These are phyloP conservation scores for Arthrobotrys entomopaga DNA, from an alignment of 2,329 filamentous ascomycete species.

Conservation along the genomic window DNA sequence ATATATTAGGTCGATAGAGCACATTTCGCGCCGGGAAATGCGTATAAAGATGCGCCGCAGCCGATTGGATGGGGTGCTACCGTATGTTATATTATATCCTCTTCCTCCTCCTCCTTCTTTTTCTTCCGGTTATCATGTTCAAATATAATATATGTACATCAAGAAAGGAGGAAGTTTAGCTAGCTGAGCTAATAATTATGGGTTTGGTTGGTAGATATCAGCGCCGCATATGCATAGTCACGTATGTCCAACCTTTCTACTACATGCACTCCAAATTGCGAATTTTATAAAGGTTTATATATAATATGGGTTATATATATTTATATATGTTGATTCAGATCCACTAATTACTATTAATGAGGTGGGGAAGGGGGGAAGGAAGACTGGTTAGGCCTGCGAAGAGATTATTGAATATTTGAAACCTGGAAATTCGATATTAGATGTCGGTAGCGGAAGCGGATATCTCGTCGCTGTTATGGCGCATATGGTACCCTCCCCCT, in stretches of 20 bases:
- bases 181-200: background rate
- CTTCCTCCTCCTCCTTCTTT: slow-evolving; percentile 62
- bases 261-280: background rate
- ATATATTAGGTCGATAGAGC: slow-evolving; percentile 79
- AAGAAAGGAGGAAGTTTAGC: background rate
- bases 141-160: background rate
- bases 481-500: slow-evolving; percentile 69
- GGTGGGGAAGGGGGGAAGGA: no score
- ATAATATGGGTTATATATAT: no score
- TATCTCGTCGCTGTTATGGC: slow-evolving; percentile 91
- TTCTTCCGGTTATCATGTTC: no score
- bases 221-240: slow-evolving; percentile 59
- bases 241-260: slow-evolving; percentile 18
- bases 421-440: slow-evolving; percentile 68
- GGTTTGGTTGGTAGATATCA: slow-evolving; percentile 28
- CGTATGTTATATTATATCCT: no score
- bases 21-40: slow-evolving; percentile 76
- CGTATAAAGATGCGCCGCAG: slow-evolving; percentile 80
- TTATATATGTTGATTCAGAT: no score
- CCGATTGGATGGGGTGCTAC: slow-evolving; percentile 74
- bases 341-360: no score
- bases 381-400: slow-evolving; percentile 57
- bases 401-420: slow-evolving; percentile 60
- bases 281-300: background rate
- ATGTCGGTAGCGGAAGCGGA: slow-evolving; percentile 79